Evolutionary conservation across 768 basidiomycete genomes (phyloP).

Genomic region (Lenzites betulinus): DNA sequence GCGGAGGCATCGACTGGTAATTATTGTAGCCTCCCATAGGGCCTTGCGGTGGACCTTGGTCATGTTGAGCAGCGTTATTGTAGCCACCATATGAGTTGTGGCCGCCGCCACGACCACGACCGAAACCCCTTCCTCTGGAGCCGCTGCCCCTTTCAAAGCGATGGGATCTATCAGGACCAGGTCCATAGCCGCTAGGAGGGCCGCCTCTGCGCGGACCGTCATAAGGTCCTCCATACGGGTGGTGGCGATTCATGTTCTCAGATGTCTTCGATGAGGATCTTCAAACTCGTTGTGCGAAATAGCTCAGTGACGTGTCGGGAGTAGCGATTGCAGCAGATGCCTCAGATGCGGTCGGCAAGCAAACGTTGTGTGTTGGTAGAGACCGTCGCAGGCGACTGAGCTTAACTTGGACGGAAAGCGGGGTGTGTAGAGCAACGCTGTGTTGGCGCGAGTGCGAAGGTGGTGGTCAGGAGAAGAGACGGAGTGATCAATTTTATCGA

Average conservation of each 20-base stretch:
- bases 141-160: constrained; percentile 61
- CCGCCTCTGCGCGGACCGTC: constrained; percentile 67
- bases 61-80: constrained; percentile 55
- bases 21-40: constrained; percentile 67
- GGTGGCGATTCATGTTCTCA: constrained; percentile 80
- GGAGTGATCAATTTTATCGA: constrained; percentile 15
- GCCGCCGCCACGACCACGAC: constrained; percentile 33
- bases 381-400: constrained; percentile 3
- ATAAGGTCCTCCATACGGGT: constrained; percentile 77
- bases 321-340: neutral
- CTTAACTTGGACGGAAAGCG: constrained; percentile 20
- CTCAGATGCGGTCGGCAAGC: neutral
- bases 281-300: constrained; percentile 16
- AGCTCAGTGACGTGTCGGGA: constrained; percentile 26
- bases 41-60: constrained; percentile 64
- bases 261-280: constrained; percentile 22
- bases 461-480: constrained; percentile 7
- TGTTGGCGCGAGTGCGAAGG: constrained; percentile 6
- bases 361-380: neutral
- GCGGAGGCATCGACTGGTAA: constrained; percentile 60
- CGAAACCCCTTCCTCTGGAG: constrained; percentile 48
- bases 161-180: constrained; percentile 61
- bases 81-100: constrained; percentile 49
- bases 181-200: constrained; percentile 64
- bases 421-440: constrained; percentile 5